These are phyloP conservation scores for Aspergillus ostianus DNA, from an alignment of 495 filamentous ascomycete genomes.

Conservation along the genomic window DNA sequence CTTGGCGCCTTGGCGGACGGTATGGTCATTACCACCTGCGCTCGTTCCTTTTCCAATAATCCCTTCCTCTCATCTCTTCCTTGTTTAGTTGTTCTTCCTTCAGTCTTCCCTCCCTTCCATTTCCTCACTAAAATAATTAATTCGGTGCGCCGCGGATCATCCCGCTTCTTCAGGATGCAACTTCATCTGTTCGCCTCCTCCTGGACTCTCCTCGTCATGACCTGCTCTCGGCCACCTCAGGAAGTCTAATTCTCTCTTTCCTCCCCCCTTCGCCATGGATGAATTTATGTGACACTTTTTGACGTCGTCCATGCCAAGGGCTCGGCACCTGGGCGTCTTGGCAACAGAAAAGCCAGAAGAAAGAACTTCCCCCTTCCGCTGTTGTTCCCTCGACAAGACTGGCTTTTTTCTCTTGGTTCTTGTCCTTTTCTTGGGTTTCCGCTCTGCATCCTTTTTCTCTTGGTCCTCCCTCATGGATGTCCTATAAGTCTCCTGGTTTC, in stretches of 20 bases:
- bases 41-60: neutral
- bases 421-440: conserved; percentile 35
- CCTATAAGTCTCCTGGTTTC: conserved; percentile 32
- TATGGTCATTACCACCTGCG: neutral
- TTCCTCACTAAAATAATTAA: neutral
- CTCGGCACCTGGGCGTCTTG: conserved; percentile 49
- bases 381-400: conserved; percentile 19
- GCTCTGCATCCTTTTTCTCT: conserved; percentile 23
- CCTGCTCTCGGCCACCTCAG: conserved; percentile 8
- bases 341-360: conserved; percentile 32
- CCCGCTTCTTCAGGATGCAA: conserved; percentile 3
- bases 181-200: conserved; percentile 1
- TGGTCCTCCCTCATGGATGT: conserved; percentile 19
- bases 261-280: neutral
- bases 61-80: too few species aligned
- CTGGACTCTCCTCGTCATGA: conserved; percentile 5
- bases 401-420: conserved; percentile 19
- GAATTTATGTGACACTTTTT: conserved; percentile 6
- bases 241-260: conserved; percentile 5
- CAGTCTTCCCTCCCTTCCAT: neutral
- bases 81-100: neutral
- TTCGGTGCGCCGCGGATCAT: conserved; percentile 4
- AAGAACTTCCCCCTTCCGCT: conserved; percentile 27
- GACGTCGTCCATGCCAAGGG: conserved; percentile 36
- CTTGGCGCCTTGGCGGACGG: conserved; percentile 40